Evolutionary conservation across 805 yeast genomes (phyloP), one percentile per base, ranked within the genome.

Genomic region (Cyberlindnera sargentensis): DNA sequence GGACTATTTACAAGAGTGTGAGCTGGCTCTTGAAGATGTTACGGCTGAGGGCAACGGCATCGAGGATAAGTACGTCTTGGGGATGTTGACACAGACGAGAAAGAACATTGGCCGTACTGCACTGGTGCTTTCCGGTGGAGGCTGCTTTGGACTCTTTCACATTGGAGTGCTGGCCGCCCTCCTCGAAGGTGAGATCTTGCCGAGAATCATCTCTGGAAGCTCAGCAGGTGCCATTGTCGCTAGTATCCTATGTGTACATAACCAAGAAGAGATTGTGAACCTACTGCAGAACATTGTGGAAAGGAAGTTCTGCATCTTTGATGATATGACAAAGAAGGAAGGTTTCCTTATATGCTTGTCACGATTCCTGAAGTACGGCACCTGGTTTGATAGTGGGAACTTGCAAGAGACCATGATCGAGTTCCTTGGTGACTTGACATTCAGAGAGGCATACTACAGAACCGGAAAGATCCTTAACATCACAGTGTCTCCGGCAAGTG

Each of bases 221-320:
- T 87, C 96, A 25, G 95, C 97, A 0, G 99, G 99, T 15, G 89
- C 96, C 2, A 90, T 93, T 41, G 82, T 93, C 38, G 97, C 98
- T 20, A 78, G 95, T 39, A 78, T 93, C 15, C 70, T 93, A 38
- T 88, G 96, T 57, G 82, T 85, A 15, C 87, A 84, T 57, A 76
- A 82, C 8, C 81, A 80, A 45, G 84, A 79, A 30, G 97, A 90
- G 61, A 70, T 81, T 2, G 61, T 70, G 20, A 72, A 64, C 5
- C 60, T 87, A 15, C 65, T 91, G 45, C 71, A 65, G 29, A 58
- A 66, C 15, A 67, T 74, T n/a, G 58, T 72, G 31, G 63, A 66
- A 31, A 63, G 59, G 38, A 71, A 70, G 25, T 74, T 77, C 47
- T 64, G 70, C 44, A 76, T 80, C 11, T 78, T 90, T 45, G 76